Conservation (phyloP, 225 moss, liverwort and hornwort species). For the Pseudisothecium myosuroides region DNA sequence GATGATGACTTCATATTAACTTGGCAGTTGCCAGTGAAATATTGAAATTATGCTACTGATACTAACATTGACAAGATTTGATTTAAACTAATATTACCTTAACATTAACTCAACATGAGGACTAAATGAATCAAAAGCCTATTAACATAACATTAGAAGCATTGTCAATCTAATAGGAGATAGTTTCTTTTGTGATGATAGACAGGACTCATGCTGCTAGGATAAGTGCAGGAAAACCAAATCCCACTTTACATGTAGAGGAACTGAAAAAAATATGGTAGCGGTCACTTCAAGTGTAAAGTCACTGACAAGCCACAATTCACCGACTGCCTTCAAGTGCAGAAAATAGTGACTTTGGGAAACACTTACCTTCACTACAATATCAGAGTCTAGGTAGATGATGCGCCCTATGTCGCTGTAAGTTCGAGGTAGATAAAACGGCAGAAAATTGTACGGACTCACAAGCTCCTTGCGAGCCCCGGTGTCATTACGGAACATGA, state of each 20-base stretch:
- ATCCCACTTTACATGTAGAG: not conserved
- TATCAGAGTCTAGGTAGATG: constrained; percentile 89
- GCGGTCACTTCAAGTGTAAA: not conserved
- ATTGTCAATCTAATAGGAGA: not conserved
- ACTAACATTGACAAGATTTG: not conserved
- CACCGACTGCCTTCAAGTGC: not conserved
- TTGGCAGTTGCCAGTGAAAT: not conserved
- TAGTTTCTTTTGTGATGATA: not conserved
- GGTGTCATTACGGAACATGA: constrained; percentile 58
- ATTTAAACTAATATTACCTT: not conserved
- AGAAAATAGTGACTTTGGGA: not conserved
- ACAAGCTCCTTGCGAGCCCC: constrained; percentile 70
- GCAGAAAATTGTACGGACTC: constrained; percentile 78
- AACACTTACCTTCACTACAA: constrained; percentile 73
- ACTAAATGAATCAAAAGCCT: not conserved
- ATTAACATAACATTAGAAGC: not conserved
- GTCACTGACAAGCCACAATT: not conserved
- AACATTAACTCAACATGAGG: not conserved
- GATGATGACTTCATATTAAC: not conserved
- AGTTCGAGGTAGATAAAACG: constrained; percentile 63
- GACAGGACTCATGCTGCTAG: not conserved
- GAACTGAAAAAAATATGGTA: not conserved
- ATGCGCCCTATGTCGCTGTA: constrained; percentile 60
- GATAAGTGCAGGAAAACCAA: not conserved
- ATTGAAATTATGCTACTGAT: not conserved